Evolutionary conservation across 345 rosid species (phyloP).

Genomic region (Linum lewisii): DNA sequence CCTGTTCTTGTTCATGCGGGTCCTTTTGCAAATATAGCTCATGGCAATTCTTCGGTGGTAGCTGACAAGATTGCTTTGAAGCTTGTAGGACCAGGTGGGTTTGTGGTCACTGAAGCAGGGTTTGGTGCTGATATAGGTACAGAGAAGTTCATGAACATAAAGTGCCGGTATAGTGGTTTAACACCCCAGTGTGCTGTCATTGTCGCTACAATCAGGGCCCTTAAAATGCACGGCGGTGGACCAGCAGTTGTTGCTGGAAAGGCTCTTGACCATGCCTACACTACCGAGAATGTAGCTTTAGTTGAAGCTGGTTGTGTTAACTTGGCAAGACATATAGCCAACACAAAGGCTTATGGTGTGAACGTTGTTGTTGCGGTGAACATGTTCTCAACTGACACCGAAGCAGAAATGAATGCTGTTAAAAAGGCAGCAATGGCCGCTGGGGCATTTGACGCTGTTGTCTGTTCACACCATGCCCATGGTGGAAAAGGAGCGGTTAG

Average conservation of each 20-base stretch:
- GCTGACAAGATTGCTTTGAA: conserved; percentile 96
- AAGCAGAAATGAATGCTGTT: conserved; percentile 86
- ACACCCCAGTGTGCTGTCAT: conserved; percentile 91
- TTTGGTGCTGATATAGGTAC: conserved; percentile 97
- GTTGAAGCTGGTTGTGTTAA: conserved; percentile 95
- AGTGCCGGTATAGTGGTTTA: conserved; percentile 81
- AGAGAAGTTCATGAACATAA: conserved; percentile 95
- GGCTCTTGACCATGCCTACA: conserved; percentile 84
- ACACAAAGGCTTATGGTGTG: conserved; percentile 79
- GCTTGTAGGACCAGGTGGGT: conserved; percentile 92
- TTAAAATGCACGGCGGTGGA: conserved; percentile 99
- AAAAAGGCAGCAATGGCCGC: conserved; percentile 70
- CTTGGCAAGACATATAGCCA: conserved; percentile 83
- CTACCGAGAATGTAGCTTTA: conserved; percentile 74
- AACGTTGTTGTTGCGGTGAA: conserved; percentile 96
- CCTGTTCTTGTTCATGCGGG: conserved; percentile 99
- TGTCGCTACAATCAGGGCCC: conserved; percentile 93
- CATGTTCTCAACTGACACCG: conserved; percentile 79
- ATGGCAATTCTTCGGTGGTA: conserved; percentile 92
- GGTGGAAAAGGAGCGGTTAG: conserved; percentile 98
- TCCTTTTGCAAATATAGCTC: conserved; percentile 98
- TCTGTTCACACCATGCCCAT: conserved; percentile 93
- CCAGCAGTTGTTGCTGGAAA: conserved; percentile 95
- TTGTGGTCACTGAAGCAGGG: conserved; percentile 97
- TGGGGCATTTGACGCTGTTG: conserved; percentile 88